Conservation (phyloP, 257 asterid species). For the Solanum ossicruentum region DNA sequence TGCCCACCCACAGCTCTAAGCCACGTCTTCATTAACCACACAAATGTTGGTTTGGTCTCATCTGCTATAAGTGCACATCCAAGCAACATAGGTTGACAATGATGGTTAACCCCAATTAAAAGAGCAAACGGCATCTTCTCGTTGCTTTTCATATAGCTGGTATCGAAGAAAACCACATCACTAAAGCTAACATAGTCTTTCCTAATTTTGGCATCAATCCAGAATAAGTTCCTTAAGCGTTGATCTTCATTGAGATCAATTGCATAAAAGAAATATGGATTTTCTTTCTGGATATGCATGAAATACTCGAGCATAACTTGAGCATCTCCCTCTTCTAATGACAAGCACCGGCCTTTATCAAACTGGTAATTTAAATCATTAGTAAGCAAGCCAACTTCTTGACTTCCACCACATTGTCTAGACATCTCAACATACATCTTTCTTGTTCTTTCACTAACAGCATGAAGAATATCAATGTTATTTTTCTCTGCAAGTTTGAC, state of each 20-base stretch:
- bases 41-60: conserved; percentile 60
- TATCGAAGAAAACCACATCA: conserved; percentile 74
- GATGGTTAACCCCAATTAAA: conserved; percentile 91
- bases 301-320: conserved; percentile 72
- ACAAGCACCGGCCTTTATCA: conserved; percentile 48
- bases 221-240: conserved; percentile 73
- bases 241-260: conserved; percentile 83
- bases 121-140: conserved; percentile 83
- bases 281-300: conserved; percentile 66
- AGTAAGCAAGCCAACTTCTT: conserved; percentile 17
- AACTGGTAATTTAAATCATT: conserved; percentile 41
- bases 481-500: conserved; percentile 84
- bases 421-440: conserved; percentile 98
- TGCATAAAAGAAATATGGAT: conserved; percentile 67
- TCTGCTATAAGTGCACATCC: conserved; percentile 82
- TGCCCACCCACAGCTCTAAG: conserved; percentile 81
- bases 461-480: conserved; percentile 77
- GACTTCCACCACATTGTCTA: conserved; percentile 49
- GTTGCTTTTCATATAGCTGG: conserved; percentile 54
- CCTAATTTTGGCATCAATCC: conserved; percentile 91
- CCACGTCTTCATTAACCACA: conserved; percentile 97
- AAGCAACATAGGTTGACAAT: conserved; percentile 79
- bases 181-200: conserved; percentile 62
- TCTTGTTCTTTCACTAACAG: conserved; percentile 87
- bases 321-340: conserved; percentile 85